Evolutionary conservation across 202 grass and related monocot species (phyloP).

Genomic region (Brachypodium distachyon): DNA sequence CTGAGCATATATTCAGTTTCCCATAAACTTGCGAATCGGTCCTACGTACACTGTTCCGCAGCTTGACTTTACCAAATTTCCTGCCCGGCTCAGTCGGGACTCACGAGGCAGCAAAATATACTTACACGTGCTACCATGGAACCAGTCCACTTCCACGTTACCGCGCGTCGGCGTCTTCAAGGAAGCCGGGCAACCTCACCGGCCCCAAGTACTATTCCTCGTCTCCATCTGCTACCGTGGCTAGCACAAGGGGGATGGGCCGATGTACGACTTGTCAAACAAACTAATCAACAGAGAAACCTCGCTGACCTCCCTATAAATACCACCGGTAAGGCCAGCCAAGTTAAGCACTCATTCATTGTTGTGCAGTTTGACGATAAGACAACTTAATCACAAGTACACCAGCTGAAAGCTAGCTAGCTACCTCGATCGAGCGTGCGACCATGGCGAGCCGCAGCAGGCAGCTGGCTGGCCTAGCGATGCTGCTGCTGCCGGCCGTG

Average conservation of each 20-base stretch:
- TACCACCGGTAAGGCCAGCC: not conserved
- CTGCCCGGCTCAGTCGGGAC: not conserved
- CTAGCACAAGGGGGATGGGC: not conserved
- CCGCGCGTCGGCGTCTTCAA: not conserved
- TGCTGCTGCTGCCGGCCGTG: not conserved
- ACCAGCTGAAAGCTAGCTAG: not conserved
- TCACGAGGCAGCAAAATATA: not conserved
- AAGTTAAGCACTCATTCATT: not conserved
- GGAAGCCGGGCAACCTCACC: not conserved
- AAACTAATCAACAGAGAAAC: not conserved
- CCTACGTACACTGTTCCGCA: too few relatives aligned
- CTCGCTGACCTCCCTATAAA: not conserved
- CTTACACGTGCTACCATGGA: not conserved
- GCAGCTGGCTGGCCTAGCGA: not conserved
- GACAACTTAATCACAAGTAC: too few relatives aligned
- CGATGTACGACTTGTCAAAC: not conserved
- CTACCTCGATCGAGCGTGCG: not conserved
- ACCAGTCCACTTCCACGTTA: too few relatives aligned
- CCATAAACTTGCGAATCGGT: too few relatives aligned
- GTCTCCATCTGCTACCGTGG: not conserved
- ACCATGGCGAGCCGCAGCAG: not conserved
- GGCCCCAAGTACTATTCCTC: not conserved
- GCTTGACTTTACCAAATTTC: too few relatives aligned
- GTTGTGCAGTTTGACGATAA: not conserved
- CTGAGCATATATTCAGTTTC: too few relatives aligned